Evolutionary conservation across 345 rosid species (phyloP).

Genomic region (Aquilaria malaccensis): DNA sequence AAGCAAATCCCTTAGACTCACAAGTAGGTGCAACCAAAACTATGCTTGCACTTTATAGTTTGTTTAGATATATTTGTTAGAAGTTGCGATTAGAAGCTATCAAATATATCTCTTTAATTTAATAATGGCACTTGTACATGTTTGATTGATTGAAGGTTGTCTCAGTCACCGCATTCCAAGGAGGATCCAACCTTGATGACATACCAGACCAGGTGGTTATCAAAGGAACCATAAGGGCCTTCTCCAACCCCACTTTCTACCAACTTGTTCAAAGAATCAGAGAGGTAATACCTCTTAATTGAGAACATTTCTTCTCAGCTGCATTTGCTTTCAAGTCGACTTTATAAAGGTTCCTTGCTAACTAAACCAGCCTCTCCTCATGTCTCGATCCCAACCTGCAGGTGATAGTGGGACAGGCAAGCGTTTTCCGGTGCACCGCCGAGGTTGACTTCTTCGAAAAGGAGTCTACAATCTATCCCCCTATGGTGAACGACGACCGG

Average conservation of each 20-base stretch:
- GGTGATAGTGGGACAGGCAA: constrained; percentile 69
- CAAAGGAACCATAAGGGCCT: constrained; percentile 78
- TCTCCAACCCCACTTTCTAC: constrained; percentile 66
- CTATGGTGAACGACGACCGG: constrained; percentile 51
- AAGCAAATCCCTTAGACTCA: constrained; percentile 78
- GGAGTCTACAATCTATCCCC: constrained; percentile 56
- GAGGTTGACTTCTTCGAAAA: constrained; percentile 66
- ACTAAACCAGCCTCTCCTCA: not conserved
- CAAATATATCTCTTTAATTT: too few species aligned
- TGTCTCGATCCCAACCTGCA: constrained; percentile 13
- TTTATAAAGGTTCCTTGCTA: not conserved
- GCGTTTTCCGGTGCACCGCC: constrained; percentile 60
- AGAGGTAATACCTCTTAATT: constrained; percentile 35
- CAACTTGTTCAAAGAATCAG: constrained; percentile 54
- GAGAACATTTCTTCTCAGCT: not conserved
- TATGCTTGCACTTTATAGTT: too few species aligned
- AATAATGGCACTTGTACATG: not conserved
- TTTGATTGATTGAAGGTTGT: constrained; percentile 41
- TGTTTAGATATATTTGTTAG: too few species aligned
- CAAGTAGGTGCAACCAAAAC: constrained; percentile 31
- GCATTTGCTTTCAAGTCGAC: not conserved
- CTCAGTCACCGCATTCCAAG: constrained; percentile 69
- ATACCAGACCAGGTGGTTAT: constrained; percentile 51
- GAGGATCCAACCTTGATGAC: constrained; percentile 40
- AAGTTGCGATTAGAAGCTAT: too few species aligned